A percentile compares a stretch with the other conserved stretches of the same genome.
Evolutionary conservation across 2,329 filamentous ascomycete species (phyloP).

Genomic region (Trichoderma arundinaceum): DNA sequence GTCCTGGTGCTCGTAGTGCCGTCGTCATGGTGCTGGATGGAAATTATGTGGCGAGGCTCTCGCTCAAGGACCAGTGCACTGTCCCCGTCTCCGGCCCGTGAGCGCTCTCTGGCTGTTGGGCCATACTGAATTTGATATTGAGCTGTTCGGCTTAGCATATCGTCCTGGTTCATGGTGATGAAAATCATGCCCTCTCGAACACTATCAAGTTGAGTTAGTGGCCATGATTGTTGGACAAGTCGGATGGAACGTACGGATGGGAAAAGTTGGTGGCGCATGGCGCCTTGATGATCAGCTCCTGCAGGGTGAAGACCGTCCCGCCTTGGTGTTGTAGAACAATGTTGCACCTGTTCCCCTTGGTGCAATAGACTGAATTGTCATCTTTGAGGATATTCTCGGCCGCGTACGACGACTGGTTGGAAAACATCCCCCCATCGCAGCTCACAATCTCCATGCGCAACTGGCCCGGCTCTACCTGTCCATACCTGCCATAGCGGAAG

Average conservation of each 20-base stretch:
- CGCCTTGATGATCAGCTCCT: constrained; percentile 86
- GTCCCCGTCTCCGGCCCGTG: constrained; percentile 34
- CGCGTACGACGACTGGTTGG: constrained; percentile 66
- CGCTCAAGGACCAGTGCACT: constrained; percentile 30
- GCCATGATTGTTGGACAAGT: background rate
- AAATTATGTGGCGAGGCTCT: constrained; percentile 50
- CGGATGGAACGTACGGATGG: constrained; percentile 70
- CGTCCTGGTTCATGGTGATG: constrained; percentile 81
- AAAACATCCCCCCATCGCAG: constrained; percentile 80
- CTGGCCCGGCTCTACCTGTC: constrained; percentile 82
- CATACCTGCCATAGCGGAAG: constrained; percentile 83
- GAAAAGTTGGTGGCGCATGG: constrained; percentile 77
- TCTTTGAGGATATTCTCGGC: constrained; percentile 84
- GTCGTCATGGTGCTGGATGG: constrained; percentile 59
- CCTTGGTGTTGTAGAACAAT: constrained; percentile 83
- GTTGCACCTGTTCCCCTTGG: constrained; percentile 85
- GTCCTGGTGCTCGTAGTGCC: constrained; percentile 55
- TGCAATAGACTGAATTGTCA: constrained; percentile 87
- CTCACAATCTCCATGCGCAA: constrained; percentile 86
- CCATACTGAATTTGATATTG: constrained; percentile 76
- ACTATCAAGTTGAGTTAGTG: constrained; percentile 51
- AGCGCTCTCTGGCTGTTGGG: constrained; percentile 35
- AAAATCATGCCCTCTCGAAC: constrained; percentile 93
- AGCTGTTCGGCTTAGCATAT: constrained; percentile 73
- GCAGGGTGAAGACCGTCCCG: constrained; percentile 78